Evolutionary conservation across 164 flowering plant species (phyloP).

Genomic region (Dillenia turbinata): DNA sequence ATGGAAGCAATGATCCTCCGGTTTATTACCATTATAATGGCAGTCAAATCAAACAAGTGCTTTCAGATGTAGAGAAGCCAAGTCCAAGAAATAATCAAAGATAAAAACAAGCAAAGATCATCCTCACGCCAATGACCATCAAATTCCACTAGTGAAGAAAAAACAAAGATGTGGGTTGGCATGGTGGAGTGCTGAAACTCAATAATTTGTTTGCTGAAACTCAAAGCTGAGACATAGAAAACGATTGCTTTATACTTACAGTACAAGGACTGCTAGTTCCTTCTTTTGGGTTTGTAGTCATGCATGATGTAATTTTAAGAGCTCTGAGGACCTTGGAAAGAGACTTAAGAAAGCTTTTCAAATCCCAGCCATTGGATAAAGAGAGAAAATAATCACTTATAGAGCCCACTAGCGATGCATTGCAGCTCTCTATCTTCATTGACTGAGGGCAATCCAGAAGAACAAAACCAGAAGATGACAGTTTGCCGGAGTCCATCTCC

Average conservation of each 20-base stretch:
- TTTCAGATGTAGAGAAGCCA: no score
- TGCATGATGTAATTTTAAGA: constrained; percentile 50
- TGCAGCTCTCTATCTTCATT: constrained; percentile 69
- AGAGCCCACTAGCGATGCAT: constrained; percentile 74
- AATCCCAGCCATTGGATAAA: constrained; percentile 91
- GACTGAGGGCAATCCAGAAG: constrained; percentile 87
- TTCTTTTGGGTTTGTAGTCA: constrained; percentile 60
- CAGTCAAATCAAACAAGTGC: no score
- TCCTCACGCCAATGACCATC: no score
- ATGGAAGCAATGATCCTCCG: no score
- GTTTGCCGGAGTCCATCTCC: constrained; percentile 65
- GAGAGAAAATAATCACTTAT: constrained; percentile 85
- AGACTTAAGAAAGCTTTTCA: constrained; percentile 71
- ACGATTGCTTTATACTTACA: constrained; percentile 41
- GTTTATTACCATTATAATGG: no score
- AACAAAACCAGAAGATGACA: constrained; percentile 74
- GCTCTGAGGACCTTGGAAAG: constrained; percentile 78
- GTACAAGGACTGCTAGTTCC: constrained; percentile 55
- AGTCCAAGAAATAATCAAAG: no score
- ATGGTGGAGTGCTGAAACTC: no score
- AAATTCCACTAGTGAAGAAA: no score
- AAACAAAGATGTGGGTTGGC: no score
- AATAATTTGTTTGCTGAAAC: no score
- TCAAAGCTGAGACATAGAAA: background rate
- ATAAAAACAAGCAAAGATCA: no score